phyloP scores from a whole-genome alignment of 306 rosid species.

The Inga oerstediana region DNA sequence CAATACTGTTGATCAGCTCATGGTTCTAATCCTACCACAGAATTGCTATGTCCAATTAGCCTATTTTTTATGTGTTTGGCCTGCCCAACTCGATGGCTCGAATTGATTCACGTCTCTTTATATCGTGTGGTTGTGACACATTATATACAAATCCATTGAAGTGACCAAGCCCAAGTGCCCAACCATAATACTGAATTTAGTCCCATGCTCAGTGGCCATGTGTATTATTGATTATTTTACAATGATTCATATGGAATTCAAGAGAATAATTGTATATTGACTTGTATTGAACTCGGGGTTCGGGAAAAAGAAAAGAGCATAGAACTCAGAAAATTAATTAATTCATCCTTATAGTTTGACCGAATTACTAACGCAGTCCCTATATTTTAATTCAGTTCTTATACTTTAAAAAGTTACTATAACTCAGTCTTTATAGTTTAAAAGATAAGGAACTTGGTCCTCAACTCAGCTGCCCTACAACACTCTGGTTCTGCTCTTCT shows the following conservation, averaged over 20 bases:
- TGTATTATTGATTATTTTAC: neutral
- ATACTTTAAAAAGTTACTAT: no score
- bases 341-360: no score
- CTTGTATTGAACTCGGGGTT: neutral
- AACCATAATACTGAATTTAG: no score
- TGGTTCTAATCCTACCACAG: neutral
- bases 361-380: no score
- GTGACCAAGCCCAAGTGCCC: neutral
- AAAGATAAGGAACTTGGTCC: no score
- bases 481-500: no score
- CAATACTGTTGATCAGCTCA: conserved; percentile 3
- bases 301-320: no score
- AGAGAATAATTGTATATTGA: neutral
- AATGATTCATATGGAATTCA: neutral
- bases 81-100: neutral
- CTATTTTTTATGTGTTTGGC: neutral
- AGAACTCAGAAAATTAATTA: no score
- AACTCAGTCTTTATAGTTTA: no score
- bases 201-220: neutral
- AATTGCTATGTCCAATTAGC: neutral
- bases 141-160: neutral
- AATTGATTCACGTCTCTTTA: neutral
- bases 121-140: neutral
- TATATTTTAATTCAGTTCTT: no score
- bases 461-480: no score